phyloP scores from a whole-genome alignment of 2,329 filamentous ascomycete genomes.

The Herpotrichia juniperi region DNA sequence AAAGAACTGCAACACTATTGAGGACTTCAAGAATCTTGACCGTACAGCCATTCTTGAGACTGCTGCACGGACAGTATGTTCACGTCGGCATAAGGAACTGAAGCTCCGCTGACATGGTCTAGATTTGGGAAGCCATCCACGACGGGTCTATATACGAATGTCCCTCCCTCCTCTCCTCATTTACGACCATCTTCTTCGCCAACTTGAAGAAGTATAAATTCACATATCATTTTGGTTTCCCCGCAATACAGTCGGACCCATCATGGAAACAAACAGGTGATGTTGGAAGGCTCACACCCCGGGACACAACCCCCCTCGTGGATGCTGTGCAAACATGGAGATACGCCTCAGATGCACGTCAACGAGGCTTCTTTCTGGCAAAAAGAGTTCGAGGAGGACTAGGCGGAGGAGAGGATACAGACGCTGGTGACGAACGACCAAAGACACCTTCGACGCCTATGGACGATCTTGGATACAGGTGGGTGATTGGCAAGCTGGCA shows the following conservation, averaged over 20 bases:
- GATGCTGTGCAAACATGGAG: constrained; percentile 88
- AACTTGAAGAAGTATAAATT: constrained; percentile 98
- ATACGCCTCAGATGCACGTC: constrained; percentile 78
- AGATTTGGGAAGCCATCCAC: constrained; percentile 98
- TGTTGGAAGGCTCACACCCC: constrained; percentile 59
- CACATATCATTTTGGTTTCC: constrained; percentile 98
- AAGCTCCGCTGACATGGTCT: constrained; percentile 27
- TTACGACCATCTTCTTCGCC: constrained; percentile 87
- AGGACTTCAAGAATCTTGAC: constrained; percentile 87
- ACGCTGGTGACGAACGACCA: constrained; percentile 36
- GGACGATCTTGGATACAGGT: constrained; percentile 69
- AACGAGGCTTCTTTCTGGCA: constrained; percentile 95
- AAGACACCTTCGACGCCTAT: constrained; percentile 59
- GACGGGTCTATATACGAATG: constrained; percentile 96
- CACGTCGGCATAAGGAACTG: not conserved
- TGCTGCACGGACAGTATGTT: constrained; percentile 74
- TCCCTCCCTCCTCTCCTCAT: constrained; percentile 87
- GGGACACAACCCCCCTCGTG: constrained; percentile 79
- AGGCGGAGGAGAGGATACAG: constrained; percentile 11
- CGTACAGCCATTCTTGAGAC: constrained; percentile 78
- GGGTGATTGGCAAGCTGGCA: constrained; percentile 78
- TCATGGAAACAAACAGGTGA: constrained; percentile 67
- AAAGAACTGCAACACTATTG: constrained; percentile 94
- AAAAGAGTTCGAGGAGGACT: constrained; percentile 65
- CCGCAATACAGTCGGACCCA: constrained; percentile 87